A percentile compares a stretch with the other conserved stretches of the same genome.
Conservation (phyloP, 768 basidiomycete species). For the Polyporus arcularius region DNA sequence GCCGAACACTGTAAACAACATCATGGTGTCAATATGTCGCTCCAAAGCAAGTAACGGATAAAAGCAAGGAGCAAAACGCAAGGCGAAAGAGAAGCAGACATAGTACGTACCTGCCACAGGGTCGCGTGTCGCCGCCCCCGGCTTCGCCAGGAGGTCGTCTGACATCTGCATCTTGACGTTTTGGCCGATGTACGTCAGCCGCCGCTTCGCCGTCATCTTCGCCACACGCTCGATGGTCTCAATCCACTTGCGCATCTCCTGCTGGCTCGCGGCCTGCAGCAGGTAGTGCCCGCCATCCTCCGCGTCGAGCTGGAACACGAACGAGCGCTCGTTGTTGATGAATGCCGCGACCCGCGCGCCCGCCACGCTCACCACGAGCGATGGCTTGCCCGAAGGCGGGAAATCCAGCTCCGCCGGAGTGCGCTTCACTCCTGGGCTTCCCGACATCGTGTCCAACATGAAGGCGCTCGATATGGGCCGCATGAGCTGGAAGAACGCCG, state of each 20-base stretch:
- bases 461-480: slow-evolving; percentile 89
- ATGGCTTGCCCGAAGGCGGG: slow-evolving; percentile 66
- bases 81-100: not conserved
- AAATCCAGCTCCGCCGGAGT: slow-evolving; percentile 80
- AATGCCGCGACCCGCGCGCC: slow-evolving; percentile 71
- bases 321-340: slow-evolving; percentile 81
- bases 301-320: slow-evolving; percentile 79
- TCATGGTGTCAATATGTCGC: slow-evolving; percentile 6
- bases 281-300: slow-evolving; percentile 87
- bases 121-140: slow-evolving; percentile 62
- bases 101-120: slow-evolving; percentile 63
- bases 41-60: not conserved
- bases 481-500: slow-evolving; percentile 83
- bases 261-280: slow-evolving; percentile 68
- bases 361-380: slow-evolving; percentile 71
- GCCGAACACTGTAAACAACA: slow-evolving; percentile 49
- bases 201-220: slow-evolving; percentile 71
- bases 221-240: slow-evolving; percentile 72
- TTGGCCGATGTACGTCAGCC: slow-evolving; percentile 78
- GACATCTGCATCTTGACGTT: slow-evolving; percentile 72
- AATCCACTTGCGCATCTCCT: slow-evolving; percentile 79
- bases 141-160: slow-evolving; percentile 70
- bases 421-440: slow-evolving; percentile 41
- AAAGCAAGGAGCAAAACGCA: not conserved
- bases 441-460: slow-evolving; percentile 58